These are phyloP conservation scores for Fusarium sp. DNA, from an alignment of 2,329 filamentous ascomycete species.

Conservation along the genomic window DNA sequence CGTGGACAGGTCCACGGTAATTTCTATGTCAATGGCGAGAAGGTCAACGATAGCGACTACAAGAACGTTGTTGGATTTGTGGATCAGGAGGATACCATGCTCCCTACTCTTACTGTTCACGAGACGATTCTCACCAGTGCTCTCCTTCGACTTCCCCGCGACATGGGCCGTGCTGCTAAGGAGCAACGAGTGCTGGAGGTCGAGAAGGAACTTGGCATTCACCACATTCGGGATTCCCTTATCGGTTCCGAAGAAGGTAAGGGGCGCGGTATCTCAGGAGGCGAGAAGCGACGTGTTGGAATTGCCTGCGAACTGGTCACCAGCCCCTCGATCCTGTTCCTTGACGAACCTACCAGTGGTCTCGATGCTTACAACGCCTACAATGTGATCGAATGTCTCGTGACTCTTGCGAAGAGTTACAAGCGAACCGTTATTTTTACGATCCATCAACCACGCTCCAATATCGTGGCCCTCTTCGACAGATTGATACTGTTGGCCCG, in stretches of 20 bases:
- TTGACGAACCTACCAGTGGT: conserved; percentile 97
- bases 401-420: conserved; percentile 94
- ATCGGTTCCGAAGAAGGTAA: conserved; percentile 97
- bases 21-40: conserved; percentile 94
- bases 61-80: conserved; percentile 95
- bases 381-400: conserved; percentile 96
- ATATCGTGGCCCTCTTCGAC: conserved; percentile 97
- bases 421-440: conserved; percentile 98
- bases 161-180: conserved; percentile 90
- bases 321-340: conserved; percentile 94
- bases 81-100: conserved; percentile 97
- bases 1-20: conserved; percentile 81
- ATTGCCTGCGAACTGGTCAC: conserved; percentile 98
- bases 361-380: conserved; percentile 97
- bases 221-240: conserved; percentile 91
- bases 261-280: conserved; percentile 94
- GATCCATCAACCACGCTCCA: conserved; percentile 97
- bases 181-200: conserved; percentile 92
- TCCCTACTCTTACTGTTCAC: conserved; percentile 95
- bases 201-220: conserved; percentile 94
- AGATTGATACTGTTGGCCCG: conserved; percentile 90
- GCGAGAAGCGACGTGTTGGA: conserved; percentile 94
- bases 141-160: conserved; percentile 86
- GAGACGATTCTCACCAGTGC: conserved; percentile 97
- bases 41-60: conserved; percentile 85